Evolutionary conservation across 75 land plant species (phyloP), one percentile per base, ranked within the genome.

Genomic region (Selaginella tamariscina): DNA sequence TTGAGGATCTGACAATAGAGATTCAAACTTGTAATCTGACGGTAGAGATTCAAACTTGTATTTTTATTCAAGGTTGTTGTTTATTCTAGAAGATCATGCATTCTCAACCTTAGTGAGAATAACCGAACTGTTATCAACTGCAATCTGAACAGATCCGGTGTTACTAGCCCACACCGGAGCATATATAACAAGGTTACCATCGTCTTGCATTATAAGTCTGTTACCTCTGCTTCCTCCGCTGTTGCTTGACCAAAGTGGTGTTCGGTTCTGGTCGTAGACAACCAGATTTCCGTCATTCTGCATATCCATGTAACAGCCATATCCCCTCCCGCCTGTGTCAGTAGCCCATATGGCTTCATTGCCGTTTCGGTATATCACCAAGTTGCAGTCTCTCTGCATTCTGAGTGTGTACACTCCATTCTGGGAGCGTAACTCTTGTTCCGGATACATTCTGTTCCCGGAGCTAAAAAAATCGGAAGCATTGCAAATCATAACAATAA

Each of bases 361-460:
- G 8, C n/a, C 18, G 62, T n/a, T 8, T 23, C 62, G 18, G 21
- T 59, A 59, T 21, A 59, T 8, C 62, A 59, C 62, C 62, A 59
- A 27, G 62, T 59, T 59, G 62, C 62, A 59, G 21, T 59, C 62
- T n/a, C 26, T 26, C 62, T 59, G 62, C 62, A 59, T 59, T 26
- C 26, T 5, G n/a, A 59, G 26, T 21, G 26, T 2, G 26, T 8
- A 27, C 18, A 2, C 5, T 2, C 62, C 62, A 27, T n/a, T 59
- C n/a, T 26, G 21, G 62, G 62, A 59, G 27, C 62, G 62, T 8
- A 59, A n/a, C 62, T 59, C 62, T 2, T 59, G 18, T 2, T n/a
- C 26, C n/a, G 5, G 21, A 23, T 59, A 59, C 18, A 59, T 5
- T 2, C 8, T 21, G 5, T 59, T 9, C n/a, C 62, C 26, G 8